Conservation (phyloP, 2,329 filamentous ascomycete species). For the Aspergillus sp. region DNA sequence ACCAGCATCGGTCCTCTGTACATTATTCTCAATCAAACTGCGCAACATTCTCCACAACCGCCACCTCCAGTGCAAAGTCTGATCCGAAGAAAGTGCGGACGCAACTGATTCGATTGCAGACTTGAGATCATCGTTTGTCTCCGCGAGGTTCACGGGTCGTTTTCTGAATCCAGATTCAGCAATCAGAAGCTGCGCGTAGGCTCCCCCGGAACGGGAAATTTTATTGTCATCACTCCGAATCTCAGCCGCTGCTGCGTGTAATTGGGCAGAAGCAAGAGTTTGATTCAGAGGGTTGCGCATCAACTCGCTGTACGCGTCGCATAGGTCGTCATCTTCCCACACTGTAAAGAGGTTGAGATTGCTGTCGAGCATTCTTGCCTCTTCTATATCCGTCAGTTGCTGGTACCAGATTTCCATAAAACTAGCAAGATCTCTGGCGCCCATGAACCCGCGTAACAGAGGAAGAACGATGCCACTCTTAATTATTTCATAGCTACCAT, state of each 20-base stretch:
- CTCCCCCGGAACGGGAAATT: slow-evolving; percentile 24
- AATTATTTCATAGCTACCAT: slow-evolving; percentile 31
- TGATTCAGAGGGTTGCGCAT: slow-evolving; percentile 33
- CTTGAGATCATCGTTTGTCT: slow-evolving; percentile 24
- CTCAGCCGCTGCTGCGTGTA: slow-evolving; percentile 31
- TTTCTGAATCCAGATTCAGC: slow-evolving; percentile 36
- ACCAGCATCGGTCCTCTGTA: slow-evolving; percentile 21
- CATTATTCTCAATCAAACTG: slow-evolving; percentile 32
- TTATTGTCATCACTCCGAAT: slow-evolving; percentile 28
- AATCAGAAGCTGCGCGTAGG: slow-evolving; percentile 38
- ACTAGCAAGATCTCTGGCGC: slow-evolving; percentile 39
- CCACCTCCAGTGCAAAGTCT: slow-evolving; percentile 40
- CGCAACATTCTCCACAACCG: slow-evolving; percentile 40
- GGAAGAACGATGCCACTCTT: slow-evolving; percentile 42
- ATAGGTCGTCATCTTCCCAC: slow-evolving; percentile 49
- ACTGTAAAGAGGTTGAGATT: slow-evolving; percentile 32
- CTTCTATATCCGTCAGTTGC: slow-evolving; percentile 38
- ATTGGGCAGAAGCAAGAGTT: slow-evolving; percentile 27
- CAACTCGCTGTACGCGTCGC: slow-evolving; percentile 35
- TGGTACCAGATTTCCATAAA: slow-evolving; percentile 44
- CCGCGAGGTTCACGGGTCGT: slow-evolving; percentile 22
- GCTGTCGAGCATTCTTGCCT: slow-evolving; percentile 26
- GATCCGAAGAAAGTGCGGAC: slow-evolving; percentile 32
- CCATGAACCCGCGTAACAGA: slow-evolving; percentile 40
- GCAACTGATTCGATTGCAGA: slow-evolving; percentile 27